These are phyloP conservation scores for Tylopilus subfusipes DNA, from an alignment of 768 basidiomycete species.

Conservation along the genomic window DNA sequence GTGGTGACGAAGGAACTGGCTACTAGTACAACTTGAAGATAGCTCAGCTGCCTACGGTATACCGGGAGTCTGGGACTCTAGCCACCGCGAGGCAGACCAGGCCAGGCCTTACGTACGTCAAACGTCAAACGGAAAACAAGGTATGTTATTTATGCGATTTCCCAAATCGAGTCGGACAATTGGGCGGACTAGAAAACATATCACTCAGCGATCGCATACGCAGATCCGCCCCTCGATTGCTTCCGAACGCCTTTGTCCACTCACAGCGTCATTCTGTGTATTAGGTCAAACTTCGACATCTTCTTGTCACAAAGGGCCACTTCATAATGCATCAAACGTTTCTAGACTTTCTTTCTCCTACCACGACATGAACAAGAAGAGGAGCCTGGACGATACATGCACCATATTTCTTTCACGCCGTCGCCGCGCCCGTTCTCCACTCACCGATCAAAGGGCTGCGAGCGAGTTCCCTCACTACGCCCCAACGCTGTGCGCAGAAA, in stretches of 20 bases:
- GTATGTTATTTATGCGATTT: conserved; percentile 11
- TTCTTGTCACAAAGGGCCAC: conserved; percentile 18
- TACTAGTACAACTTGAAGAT: no score
- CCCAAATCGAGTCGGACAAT: conserved; percentile 21
- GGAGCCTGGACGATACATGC: conserved; percentile 33
- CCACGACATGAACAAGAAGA: conserved; percentile 25
- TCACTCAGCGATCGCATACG: conserved; percentile 18
- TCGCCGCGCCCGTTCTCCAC: conserved; percentile 8
- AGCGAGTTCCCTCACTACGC: conserved; percentile 9
- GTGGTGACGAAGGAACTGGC: no score
- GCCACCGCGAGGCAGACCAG: no score
- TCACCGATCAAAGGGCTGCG: conserved; percentile 2
- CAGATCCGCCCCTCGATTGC: conserved; percentile 10
- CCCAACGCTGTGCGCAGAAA: conserved; percentile 9
- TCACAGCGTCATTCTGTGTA: conserved; percentile 6
- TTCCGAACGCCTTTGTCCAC: conserved; percentile 21
- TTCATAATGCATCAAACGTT: conserved; percentile 3
- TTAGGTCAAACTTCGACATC: conserved; percentile 15
- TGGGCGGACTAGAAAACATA: conserved; percentile 24
- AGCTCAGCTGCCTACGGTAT: no score
- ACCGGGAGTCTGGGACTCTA: neutral
- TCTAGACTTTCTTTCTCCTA: conserved; percentile 10
- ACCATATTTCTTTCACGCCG: conserved; percentile 26
- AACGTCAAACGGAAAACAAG: neutral
- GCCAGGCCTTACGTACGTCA: neutral